Conservation (phyloP, 257 asterid species). For the Solanum okadae region DNA sequence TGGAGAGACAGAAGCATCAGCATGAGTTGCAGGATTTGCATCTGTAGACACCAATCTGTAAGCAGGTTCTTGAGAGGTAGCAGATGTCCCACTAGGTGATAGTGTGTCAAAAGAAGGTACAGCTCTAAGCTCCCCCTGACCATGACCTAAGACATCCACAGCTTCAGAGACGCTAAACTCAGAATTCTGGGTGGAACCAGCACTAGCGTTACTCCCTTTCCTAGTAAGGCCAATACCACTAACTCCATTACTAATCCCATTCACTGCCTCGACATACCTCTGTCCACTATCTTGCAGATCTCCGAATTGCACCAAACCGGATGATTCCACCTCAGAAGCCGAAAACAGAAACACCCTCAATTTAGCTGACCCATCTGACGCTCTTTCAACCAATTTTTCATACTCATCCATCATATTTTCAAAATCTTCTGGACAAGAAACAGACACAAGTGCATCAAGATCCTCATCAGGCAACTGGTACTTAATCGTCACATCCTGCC, state of each 20-base stretch:
- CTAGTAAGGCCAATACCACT: conserved; percentile 38
- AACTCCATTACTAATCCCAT: conserved; percentile 50
- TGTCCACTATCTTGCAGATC: conserved; percentile 69
- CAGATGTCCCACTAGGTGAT: conserved; percentile 36
- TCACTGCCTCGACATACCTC: conserved; percentile 88
- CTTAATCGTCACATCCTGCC: conserved; percentile 62
- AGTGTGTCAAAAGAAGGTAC: conserved; percentile 33
- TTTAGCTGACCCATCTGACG: conserved; percentile 76
- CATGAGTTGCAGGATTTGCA: conserved; percentile 18
- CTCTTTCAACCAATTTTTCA: conserved; percentile 69
- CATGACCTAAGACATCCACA: conserved; percentile 37
- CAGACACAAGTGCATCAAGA: conserved; percentile 90
- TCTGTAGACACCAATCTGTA: conserved; percentile 30
- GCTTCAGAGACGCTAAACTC: conserved; percentile 57
- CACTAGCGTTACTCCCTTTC: conserved; percentile 70
- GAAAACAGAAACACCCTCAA: conserved; percentile 82
- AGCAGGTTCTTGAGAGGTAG: conserved; percentile 29
- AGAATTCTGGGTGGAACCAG: conserved; percentile 53
- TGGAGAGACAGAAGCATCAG: conserved; percentile 37
- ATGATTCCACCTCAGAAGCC: conserved; percentile 61
- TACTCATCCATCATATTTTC: conserved; percentile 99
- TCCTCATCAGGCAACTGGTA: conserved; percentile 97
- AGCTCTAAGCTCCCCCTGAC: conserved; percentile 37
- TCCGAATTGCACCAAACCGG: conserved; percentile 28
- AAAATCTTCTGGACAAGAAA: conserved; percentile 88